Evolutionary conservation across 1,284 basidiomycete species (phyloP).

Genomic region (Retiboletus flavoniger): DNA sequence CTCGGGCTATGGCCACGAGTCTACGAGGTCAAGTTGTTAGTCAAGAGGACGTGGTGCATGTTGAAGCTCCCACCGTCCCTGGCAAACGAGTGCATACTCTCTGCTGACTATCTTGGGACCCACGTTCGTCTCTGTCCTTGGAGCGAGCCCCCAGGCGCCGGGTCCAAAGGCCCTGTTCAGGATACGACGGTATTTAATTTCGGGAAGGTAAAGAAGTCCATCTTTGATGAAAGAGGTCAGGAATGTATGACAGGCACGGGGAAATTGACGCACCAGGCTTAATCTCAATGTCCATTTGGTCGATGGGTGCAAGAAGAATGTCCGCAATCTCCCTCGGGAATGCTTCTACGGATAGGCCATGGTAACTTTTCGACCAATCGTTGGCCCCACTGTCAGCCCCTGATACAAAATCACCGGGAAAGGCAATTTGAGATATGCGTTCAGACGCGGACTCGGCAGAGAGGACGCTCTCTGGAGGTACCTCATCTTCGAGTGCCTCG

Average conservation of each 20-base stretch:
- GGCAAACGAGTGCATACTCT: conserved; percentile 93
- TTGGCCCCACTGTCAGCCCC: conserved; percentile 33
- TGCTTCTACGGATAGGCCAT: conserved; percentile 76
- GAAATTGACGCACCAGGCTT: conserved; percentile 72
- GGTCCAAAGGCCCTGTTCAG: conserved; percentile 95
- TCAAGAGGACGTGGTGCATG: neutral
- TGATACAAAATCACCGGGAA: conserved; percentile 30
- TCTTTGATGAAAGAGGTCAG: conserved; percentile 48
- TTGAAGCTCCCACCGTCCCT: conserved; percentile 66
- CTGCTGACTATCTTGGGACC: conserved; percentile 85
- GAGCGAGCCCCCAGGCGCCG: conserved; percentile 96
- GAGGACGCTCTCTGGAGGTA: conserved; percentile 11
- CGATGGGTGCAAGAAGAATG: conserved; percentile 72
- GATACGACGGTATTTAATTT: conserved; percentile 97
- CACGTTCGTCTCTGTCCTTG: conserved; percentile 90
- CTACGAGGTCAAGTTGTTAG: conserved; percentile 41
- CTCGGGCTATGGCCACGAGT: conserved; percentile 87
- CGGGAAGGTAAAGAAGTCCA: conserved; percentile 92
- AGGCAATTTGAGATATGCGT: conserved; percentile 21
- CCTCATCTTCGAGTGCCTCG: conserved; percentile 6
- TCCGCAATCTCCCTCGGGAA: conserved; percentile 79
- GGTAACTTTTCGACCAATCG: conserved; percentile 90
- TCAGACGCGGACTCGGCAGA: conserved; percentile 12
- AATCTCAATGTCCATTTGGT: conserved; percentile 83
- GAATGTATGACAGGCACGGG: neutral